Evolutionary conservation across 2,329 filamentous ascomycete genomes (phyloP).

Genomic region (Eutypella sp.): DNA sequence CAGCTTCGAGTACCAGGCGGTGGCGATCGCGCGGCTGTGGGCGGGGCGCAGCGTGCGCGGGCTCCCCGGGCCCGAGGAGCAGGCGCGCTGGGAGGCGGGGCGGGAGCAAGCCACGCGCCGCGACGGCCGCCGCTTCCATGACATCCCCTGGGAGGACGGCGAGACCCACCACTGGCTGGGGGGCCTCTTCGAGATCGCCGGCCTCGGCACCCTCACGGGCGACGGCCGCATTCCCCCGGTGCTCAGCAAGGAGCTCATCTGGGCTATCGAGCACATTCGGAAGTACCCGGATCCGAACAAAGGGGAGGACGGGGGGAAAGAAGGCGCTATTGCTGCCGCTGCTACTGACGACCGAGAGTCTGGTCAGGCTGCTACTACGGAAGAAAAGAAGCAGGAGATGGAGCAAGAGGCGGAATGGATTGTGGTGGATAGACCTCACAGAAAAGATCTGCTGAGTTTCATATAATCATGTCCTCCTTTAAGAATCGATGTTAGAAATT

Average conservation of each 20-base stretch:
- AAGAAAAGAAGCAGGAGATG: neutral
- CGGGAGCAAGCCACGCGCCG: slow-evolving; percentile 25
- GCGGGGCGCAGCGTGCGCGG: slow-evolving; percentile 32
- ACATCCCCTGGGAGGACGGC: slow-evolving; percentile 46
- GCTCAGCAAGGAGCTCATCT: slow-evolving; percentile 36
- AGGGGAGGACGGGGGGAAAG: neutral
- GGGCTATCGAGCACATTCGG: slow-evolving; percentile 42
- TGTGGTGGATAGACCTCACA: slow-evolving; percentile 9
- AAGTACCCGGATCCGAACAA: slow-evolving; percentile 37
- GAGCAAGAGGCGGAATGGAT: slow-evolving; percentile 7
- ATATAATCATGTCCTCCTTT: slow-evolving; percentile 3
- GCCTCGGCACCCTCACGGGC: slow-evolving; percentile 41
- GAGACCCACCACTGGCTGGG: slow-evolving; percentile 45
- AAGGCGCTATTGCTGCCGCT: neutral
- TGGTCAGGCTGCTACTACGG: neutral
- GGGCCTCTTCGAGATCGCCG: slow-evolving; percentile 42
- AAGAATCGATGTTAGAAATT: too few species aligned
- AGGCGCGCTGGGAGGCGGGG: slow-evolving; percentile 41
- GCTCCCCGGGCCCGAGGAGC: slow-evolving; percentile 35
- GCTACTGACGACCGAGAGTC: neutral
- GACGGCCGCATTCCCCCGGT: slow-evolving; percentile 43
- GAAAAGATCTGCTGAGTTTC: slow-evolving; percentile 11
- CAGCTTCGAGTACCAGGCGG: slow-evolving; percentile 52
- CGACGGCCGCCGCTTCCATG: slow-evolving; percentile 43
- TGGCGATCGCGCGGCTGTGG: slow-evolving; percentile 46